phyloP scores from a whole-genome alignment of 345 rosid genomes.

The Brassica carinata region DNA sequence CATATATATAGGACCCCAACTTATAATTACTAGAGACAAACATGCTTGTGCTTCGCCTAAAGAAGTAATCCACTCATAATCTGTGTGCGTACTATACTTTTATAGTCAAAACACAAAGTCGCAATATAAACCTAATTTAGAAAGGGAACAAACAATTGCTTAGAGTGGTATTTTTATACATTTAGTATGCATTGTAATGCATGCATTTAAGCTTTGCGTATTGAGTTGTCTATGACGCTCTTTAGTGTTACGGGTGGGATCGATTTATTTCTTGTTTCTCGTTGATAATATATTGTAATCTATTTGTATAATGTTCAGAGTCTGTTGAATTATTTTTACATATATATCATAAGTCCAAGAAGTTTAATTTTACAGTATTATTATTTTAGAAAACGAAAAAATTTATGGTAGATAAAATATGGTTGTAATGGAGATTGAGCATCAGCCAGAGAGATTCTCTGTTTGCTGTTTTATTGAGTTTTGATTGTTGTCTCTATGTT shows the following conservation, averaged over 20 bases:
- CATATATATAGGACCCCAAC: not conserved
- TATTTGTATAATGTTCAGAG: not conserved
- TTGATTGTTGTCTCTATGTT: too few species aligned
- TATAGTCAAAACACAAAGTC: slow-evolving; percentile 11
- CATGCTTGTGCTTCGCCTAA: slow-evolving; percentile 36
- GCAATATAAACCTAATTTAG: not conserved
- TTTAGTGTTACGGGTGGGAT: not conserved
- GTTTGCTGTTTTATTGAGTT: too few species aligned
- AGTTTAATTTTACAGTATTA: not conserved
- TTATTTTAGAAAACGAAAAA: not conserved
- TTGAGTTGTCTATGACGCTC: not conserved
- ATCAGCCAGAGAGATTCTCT: too few species aligned
- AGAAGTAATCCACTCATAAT: not conserved
- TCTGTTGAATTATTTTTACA: not conserved
- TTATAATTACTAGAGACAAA: slow-evolving; percentile 28
- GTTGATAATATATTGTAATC: not conserved
- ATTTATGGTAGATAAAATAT: not conserved
- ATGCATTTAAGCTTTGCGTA: not conserved
- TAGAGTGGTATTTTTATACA: not conserved
- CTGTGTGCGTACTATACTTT: slow-evolving; percentile 5
- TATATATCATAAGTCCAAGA: not conserved
- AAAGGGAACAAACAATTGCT: not conserved
- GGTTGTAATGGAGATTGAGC: not conserved
- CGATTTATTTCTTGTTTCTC: not conserved
- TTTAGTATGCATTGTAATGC: not conserved